These are phyloP conservation scores for Artemisia argyi DNA, from an alignment of 129 eudicot genomes.

Conservation along the genomic window DNA sequence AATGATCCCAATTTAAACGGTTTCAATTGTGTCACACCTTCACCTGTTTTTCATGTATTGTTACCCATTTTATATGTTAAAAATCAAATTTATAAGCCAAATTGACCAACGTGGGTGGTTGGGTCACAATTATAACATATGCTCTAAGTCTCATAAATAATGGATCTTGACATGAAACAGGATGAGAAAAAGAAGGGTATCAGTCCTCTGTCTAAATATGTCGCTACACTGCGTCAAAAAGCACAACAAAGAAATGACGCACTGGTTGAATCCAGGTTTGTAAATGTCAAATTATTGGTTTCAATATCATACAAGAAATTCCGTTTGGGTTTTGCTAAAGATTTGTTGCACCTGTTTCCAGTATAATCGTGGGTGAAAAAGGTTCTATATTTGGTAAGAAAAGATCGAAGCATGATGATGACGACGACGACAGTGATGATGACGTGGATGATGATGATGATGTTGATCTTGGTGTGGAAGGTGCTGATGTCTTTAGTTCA, in stretches of 20 bases:
- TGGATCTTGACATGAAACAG: constrained; percentile 33
- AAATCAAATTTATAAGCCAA: too few relatives aligned
- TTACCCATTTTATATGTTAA: too few relatives aligned
- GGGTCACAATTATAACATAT: not conserved
- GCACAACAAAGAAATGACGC: constrained; percentile 65
- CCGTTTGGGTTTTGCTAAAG: constrained; percentile 18
- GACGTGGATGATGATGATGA: constrained; percentile 35
- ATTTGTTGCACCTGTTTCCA: constrained; percentile 34
- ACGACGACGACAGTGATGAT: constrained; percentile 39
- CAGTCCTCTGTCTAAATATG: constrained; percentile 69
- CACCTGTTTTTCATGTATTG: not conserved
- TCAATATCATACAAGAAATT: not conserved
- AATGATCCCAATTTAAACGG: too few relatives aligned
- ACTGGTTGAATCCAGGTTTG: constrained; percentile 53
- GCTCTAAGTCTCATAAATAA: not conserved
- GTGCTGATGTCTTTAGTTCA: constrained; percentile 63
- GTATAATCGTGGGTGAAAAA: constrained; percentile 73
- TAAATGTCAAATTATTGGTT: constrained; percentile 30
- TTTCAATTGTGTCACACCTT: too few relatives aligned
- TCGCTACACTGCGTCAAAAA: constrained; percentile 54
- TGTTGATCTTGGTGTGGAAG: constrained; percentile 33
- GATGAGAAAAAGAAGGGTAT: constrained; percentile 57
- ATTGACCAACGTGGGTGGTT: too few relatives aligned
- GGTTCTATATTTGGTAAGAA: constrained; percentile 58
- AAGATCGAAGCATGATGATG: constrained; percentile 41